Evolutionary conservation across 768 basidiomycete genomes (phyloP).

Genomic region (Boletus rubropictus): DNA sequence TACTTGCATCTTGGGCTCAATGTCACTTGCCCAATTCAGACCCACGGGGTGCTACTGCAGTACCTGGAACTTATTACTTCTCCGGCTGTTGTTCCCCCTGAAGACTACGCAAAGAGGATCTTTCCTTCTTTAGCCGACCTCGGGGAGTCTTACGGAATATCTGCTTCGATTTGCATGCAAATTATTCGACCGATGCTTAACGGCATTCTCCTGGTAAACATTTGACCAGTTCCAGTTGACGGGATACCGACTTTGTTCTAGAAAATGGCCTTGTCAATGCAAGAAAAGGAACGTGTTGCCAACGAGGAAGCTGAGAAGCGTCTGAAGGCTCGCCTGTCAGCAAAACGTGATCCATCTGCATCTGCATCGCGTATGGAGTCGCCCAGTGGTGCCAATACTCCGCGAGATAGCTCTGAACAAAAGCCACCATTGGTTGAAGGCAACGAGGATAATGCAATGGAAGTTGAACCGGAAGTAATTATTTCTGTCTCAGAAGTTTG

Average conservation of each 20-base stretch:
- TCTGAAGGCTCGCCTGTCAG: constrained; percentile 67
- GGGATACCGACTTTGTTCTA: constrained; percentile 24
- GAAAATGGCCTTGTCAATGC: constrained; percentile 56
- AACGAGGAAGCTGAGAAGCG: constrained; percentile 76
- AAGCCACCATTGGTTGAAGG: constrained; percentile 28
- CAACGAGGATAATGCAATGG: constrained; percentile 49
- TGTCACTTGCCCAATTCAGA: constrained; percentile 43
- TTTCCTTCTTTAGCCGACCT: constrained; percentile 74
- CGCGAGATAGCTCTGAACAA: constrained; percentile 23
- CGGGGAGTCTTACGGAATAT: constrained; percentile 70
- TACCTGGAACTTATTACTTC: constrained; percentile 84
- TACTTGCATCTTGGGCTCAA: constrained; percentile 17
- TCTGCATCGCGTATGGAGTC: constrained; percentile 59
- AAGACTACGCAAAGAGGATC: constrained; percentile 69
- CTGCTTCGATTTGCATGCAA: constrained; percentile 88
- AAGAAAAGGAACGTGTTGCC: constrained; percentile 63
- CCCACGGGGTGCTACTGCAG: constrained; percentile 87
- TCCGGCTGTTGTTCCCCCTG: constrained; percentile 56
- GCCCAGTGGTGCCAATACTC: constrained; percentile 38
- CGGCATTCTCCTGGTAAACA: constrained; percentile 50
- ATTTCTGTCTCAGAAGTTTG: constrained; percentile 26
- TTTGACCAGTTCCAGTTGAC: background rate
- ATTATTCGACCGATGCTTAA: constrained; percentile 82
- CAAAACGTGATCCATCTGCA: constrained; percentile 64
- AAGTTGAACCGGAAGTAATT: constrained; percentile 36